These are phyloP conservation scores for Tolypocladium tropicale DNA, from an alignment of 2,329 filamentous ascomycete species.

Conservation along the genomic window DNA sequence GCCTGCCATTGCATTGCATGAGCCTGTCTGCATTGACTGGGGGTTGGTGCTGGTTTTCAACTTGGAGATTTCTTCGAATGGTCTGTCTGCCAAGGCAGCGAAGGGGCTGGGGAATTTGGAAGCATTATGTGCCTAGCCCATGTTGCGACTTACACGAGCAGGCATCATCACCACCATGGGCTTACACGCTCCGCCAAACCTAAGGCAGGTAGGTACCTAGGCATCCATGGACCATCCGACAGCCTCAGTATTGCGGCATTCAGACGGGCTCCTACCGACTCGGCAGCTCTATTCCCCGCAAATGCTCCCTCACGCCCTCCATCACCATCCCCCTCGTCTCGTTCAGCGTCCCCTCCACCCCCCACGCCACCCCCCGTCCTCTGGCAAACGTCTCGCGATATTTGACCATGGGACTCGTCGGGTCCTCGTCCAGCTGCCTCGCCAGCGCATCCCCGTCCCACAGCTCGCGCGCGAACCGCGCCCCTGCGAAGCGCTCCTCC, in stretches of 20 bases:
- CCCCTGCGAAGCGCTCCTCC: conserved; percentile 25
- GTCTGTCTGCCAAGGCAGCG: too few relatives aligned
- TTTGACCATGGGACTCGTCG: conserved; percentile 42
- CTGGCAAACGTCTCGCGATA: conserved; percentile 53
- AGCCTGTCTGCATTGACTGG: background rate
- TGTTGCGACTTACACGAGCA: background rate
- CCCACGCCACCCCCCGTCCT: conserved; percentile 50
- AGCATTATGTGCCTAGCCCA: background rate
- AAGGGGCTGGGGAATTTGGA: too few relatives aligned
- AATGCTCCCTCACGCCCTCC: conserved; percentile 30
- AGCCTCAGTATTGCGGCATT: too few relatives aligned
- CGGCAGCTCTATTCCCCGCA: conserved; percentile 11
- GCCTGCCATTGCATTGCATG: background rate
- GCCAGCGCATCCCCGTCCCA: conserved; percentile 36
- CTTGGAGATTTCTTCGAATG: too few relatives aligned
- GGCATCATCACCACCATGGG: background rate
- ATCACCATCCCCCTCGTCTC: conserved; percentile 32
- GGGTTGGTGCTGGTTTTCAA: background rate
- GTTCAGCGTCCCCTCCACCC: conserved; percentile 42
- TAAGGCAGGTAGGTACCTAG: too few relatives aligned
- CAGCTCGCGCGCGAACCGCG: conserved; percentile 33
- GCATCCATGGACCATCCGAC: too few relatives aligned
- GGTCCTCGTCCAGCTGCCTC: conserved; percentile 33
- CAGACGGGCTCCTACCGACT: too few relatives aligned
- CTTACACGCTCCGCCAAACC: background rate